Evolutionary conservation across 2,329 filamentous ascomycete genomes (phyloP).

Genomic region (Hirsutella thompsonii): DNA sequence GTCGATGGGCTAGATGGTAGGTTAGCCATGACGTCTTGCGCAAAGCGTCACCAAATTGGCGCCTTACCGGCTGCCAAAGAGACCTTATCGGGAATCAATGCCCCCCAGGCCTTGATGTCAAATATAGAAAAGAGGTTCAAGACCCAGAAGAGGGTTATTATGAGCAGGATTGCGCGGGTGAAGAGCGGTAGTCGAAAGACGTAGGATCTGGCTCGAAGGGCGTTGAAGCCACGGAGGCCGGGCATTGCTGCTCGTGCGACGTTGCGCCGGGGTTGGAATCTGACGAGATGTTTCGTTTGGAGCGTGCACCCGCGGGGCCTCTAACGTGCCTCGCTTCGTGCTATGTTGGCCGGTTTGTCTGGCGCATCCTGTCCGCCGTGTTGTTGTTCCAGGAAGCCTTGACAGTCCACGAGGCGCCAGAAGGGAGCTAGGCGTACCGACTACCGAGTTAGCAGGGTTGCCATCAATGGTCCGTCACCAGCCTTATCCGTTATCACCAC

Average conservation of each 20-base stretch:
- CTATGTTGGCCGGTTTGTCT: neutral
- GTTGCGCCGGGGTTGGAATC: neutral
- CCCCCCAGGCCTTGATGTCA: slow-evolving; percentile 64
- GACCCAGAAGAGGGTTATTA: slow-evolving; percentile 52
- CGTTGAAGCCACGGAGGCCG: slow-evolving; percentile 43
- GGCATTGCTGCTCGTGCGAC: slow-evolving; percentile 5
- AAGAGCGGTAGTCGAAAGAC: slow-evolving; percentile 76
- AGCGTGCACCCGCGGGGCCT: neutral
- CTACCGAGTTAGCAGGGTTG: slow-evolving; percentile 5
- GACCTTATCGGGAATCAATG: slow-evolving; percentile 66
- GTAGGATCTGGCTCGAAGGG: slow-evolving; percentile 65
- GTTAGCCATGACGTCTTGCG: slow-evolving; percentile 1
- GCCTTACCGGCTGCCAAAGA: slow-evolving; percentile 53
- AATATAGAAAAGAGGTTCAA: slow-evolving; percentile 56
- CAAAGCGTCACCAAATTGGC: neutral
- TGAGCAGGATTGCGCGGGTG: slow-evolving; percentile 56
- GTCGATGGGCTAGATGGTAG: slow-evolving; percentile 58
- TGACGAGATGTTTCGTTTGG: neutral
- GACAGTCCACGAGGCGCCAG: neutral
- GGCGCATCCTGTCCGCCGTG: neutral
- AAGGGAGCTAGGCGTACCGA: too few relatives aligned
- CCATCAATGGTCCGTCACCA: slow-evolving; percentile 2
- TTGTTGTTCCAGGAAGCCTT: neutral
- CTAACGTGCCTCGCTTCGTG: neutral
- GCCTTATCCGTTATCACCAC: neutral